These are phyloP conservation scores for Hyaloscypha hepaticicola DNA, from an alignment of 495 filamentous ascomycete genomes.

Conservation along the genomic window DNA sequence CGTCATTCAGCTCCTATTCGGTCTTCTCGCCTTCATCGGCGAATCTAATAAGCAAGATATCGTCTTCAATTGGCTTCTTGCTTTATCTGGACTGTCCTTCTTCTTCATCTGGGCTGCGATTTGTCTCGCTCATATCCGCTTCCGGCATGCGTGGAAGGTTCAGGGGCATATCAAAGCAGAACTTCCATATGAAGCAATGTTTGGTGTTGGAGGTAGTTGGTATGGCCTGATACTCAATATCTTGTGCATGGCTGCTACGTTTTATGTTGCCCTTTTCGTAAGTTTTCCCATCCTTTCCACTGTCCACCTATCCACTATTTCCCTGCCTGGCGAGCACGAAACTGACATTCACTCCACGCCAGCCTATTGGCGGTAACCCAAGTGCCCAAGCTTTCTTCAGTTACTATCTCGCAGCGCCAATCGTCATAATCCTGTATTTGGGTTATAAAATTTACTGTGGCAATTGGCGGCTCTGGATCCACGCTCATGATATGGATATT, in stretches of 20 bases:
- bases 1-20: constrained; percentile 50
- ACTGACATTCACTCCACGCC: not conserved
- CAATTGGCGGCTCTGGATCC: constrained; percentile 44
- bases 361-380: constrained; percentile 58
- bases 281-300: not conserved
- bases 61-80: constrained; percentile 86
- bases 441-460: constrained; percentile 71
- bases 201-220: constrained; percentile 82
- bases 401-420: constrained; percentile 75
- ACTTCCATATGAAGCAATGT: constrained; percentile 75
- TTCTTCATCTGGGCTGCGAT: constrained; percentile 94
- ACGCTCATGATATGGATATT: constrained; percentile 21
- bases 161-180: constrained; percentile 74
- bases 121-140: constrained; percentile 85
- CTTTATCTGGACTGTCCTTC: constrained; percentile 81
- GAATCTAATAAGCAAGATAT: constrained; percentile 39
- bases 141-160: constrained; percentile 74
- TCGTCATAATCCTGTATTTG: constrained; percentile 74
- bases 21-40: constrained; percentile 55
- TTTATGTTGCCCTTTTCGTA: constrained; percentile 79
- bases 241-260: constrained; percentile 81
- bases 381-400: constrained; percentile 67
- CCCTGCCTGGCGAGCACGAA: not conserved
- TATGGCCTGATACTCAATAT: constrained; percentile 75
- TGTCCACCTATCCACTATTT: too few species aligned